Evolutionary conservation across 2,329 filamentous ascomycete genomes (phyloP), one percentile per base, ranked within the genome.

Genomic region (Clonostachys rhizophaga): DNA sequence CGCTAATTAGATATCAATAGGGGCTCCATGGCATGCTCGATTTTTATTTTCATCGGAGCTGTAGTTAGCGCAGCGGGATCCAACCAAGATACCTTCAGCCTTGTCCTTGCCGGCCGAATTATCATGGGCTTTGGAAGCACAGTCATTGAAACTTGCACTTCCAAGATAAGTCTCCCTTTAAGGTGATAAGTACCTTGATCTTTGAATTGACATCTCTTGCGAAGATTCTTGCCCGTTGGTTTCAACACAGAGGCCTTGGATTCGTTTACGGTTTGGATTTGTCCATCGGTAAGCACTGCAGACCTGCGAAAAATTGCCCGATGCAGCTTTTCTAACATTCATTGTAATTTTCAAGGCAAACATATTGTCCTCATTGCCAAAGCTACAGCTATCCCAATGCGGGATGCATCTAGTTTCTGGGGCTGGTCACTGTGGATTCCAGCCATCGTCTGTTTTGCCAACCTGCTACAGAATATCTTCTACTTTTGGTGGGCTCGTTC

Each of bases 391-490:
- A 52, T 60, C 9, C 56, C 58, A 6, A 60, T 59, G 55, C 42
- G 53, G 41, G 56, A 60, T 34, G 54, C 53, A 6, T 46, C 56
- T 6, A 48, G 49, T 1, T 60, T 59, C 47, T 60, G 57, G 57
- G 56, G 58, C 42, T 60, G 57, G 58, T 52, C 55, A 4, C 46
- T 60, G 3, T 60, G 58, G 58, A 58, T 59, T 40, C 54, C 54
- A 2, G 50, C 52, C 35, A 51, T 55, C 11, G 49, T 56, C 34
- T 56, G 55, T 45, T 53, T 53, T 37, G 50, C 46, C 14, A 54
- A 55, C 36, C 45, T 57, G 24, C n/a, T 53, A 7, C 51, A 56
- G 17, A 55, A 54, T 43, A 52, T 56, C 36, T 50, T 51, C 24
- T 57, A 56, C 43, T 41, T 59, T 10, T 55, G 56, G 51, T 60